phyloP scores from a whole-genome alignment of 352 stramenopile genomes.

The Globisporangium lucens region DNA sequence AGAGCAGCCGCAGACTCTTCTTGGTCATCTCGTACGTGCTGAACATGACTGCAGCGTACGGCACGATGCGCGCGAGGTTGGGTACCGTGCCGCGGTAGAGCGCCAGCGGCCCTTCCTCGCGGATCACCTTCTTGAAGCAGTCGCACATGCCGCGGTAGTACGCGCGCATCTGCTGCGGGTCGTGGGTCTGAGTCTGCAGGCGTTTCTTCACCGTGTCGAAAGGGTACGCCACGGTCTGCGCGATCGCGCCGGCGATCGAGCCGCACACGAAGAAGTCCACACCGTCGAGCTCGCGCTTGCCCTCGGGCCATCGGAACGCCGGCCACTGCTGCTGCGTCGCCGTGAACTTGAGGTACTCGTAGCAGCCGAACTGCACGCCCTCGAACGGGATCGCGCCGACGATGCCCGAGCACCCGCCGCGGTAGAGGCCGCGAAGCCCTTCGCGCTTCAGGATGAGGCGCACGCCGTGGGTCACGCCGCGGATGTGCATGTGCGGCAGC shows the following conservation, averaged over 20 bases:
- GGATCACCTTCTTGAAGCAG: slow-evolving; percentile 71
- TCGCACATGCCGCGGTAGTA: slow-evolving; percentile 73
- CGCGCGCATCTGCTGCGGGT: slow-evolving; percentile 1
- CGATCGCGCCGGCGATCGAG: slow-evolving; percentile 63
- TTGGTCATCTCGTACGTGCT: slow-evolving; percentile 82
- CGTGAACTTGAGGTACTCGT: slow-evolving; percentile 75
- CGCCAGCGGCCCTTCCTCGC: slow-evolving; percentile 59
- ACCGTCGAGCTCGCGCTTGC: slow-evolving; percentile 64
- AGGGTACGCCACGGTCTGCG: slow-evolving; percentile 81
- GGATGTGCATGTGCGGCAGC: slow-evolving; percentile 40
- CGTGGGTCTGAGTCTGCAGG: slow-evolving; percentile 50
- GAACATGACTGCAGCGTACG: slow-evolving; percentile 83
- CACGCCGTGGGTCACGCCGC: slow-evolving; percentile 54
- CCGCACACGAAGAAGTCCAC: slow-evolving; percentile 80
- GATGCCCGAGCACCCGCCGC: slow-evolving; percentile 58
- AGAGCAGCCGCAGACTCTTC: slow-evolving; percentile 47
- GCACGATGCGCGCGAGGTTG: slow-evolving; percentile 76
- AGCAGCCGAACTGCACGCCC: slow-evolving; percentile 81
- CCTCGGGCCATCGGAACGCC: slow-evolving; percentile 55
- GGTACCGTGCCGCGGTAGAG: slow-evolving; percentile 78
- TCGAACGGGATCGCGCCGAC: slow-evolving; percentile 77
- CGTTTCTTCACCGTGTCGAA: slow-evolving; percentile 86
- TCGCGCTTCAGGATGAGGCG: slow-evolving; percentile 58
- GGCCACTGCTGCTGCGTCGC: slow-evolving; percentile 47
- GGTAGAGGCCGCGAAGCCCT: slow-evolving; percentile 70